These are phyloP conservation scores for Aspergillus conjunctus DNA, from an alignment of 495 filamentous ascomycete genomes.

Conservation along the genomic window DNA sequence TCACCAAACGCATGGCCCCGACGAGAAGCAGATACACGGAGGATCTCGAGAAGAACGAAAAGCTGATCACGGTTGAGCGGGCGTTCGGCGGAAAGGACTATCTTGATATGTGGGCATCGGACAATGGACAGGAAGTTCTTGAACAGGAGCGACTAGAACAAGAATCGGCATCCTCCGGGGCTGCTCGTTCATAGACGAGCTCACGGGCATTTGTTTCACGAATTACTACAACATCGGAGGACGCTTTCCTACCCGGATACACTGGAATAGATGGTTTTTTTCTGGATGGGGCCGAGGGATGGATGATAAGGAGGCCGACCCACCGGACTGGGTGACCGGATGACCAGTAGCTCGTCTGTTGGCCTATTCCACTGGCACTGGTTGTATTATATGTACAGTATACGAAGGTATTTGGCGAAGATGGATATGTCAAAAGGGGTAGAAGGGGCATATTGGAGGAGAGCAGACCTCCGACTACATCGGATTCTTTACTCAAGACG, in stretches of 20 bases:
- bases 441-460: neutral
- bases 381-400: slow-evolving; percentile 29
- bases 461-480: neutral
- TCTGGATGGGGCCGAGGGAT: slow-evolving; percentile 2
- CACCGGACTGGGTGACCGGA: neutral
- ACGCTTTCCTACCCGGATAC: neutral
- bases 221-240: neutral
- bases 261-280: neutral
- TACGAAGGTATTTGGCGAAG: slow-evolving; percentile 6
- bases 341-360: neutral
- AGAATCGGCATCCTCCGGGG: slow-evolving; percentile 8
- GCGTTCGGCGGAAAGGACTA: slow-evolving; percentile 42
- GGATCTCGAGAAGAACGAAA: slow-evolving; percentile 33
- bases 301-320: neutral
- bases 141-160: slow-evolving; percentile 32
- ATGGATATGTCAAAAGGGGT: slow-evolving; percentile 5
- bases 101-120: slow-evolving; percentile 43
- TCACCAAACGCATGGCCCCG: slow-evolving; percentile 62
- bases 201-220: neutral
- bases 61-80: slow-evolving; percentile 30
- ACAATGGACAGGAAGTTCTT: slow-evolving; percentile 38
- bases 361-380: neutral
- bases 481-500: slow-evolving; percentile 4
- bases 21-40: slow-evolving; percentile 42
- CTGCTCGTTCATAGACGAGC: slow-evolving; percentile 13